Evolutionary conservation across 1,284 basidiomycete species (phyloP), one percentile per base, ranked within the genome.

Genomic region (Apiotrichum veenhuisii): DNA sequence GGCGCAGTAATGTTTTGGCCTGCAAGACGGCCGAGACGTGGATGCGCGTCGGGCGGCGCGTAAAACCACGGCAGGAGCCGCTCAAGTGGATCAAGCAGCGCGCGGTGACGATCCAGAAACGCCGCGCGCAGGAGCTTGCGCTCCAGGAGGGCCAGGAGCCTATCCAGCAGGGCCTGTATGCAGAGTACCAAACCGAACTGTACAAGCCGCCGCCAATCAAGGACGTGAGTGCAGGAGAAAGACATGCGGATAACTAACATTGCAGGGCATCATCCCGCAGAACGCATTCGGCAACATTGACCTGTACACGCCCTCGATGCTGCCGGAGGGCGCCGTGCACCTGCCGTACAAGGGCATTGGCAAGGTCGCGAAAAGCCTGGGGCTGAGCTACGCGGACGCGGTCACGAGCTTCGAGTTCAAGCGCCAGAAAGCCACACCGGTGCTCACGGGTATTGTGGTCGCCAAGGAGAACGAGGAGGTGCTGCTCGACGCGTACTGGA

Each of bases 211-310:
- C 85, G 26, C 89, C 94, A 2, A 85, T 98, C 37, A 75, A 86
- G 48, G 83, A 95, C 75, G 92, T 93, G 61, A 76, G 85, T 79
- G 37, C n/a, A 30, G 17, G 3, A 15, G 1, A 25, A 12, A 3
- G 7, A n/a, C n/a, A n/a, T 43, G 52, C 50, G 26, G 4, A 8
- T 38, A 44, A 42, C 10, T 58, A 59, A n/a, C 54, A 36, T 0
- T 14, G 5, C 66, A 97, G 89, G 95, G 96, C 22, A 85, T 84
- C 71, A 84, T 98, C 38, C 93, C 93, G 5, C 94, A 89, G 76
- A 99, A 99, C 68, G 85, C 87, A 60, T 99, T 96, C 73, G 96
- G 96, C 22, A 98, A 98, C 73, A 89, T 99, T 62, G 95, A 99
- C 77, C 78, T 99, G 27, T 98, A 96, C 73, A 89, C 90, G 7